Evolutionary conservation across 768 basidiomycete genomes (phyloP), one percentile per base, ranked within the genome.

Genomic region (Rhizopogon rudus): DNA sequence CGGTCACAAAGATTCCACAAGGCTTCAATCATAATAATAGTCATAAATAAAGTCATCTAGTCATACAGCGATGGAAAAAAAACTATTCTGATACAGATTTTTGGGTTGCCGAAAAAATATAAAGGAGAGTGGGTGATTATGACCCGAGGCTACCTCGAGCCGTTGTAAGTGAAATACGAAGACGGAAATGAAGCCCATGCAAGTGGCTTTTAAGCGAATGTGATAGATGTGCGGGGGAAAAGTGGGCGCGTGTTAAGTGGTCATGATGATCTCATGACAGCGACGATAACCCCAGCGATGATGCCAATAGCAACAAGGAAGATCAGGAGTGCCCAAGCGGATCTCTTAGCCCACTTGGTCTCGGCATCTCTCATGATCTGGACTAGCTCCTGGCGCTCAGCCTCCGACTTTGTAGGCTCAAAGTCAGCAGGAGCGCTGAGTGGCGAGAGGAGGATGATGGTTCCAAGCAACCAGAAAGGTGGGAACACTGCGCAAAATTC

Each of bases 381-480:
- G 35, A 76, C 55, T 9, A 75, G 51, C 29, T 66, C 61, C 44
- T 64, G 53, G 37, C 69, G 70, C 54, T 77, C 77, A 7, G 54
- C 57, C 39, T 65, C 66, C 2, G 75, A 66, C 55, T 77, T 79
- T 10, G 67, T 58, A 29, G 65, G 54, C 33, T 61, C 63, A 13
- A 68, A 59, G 4, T 61, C 51, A 2, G 40, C 55, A 2, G 77
- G 76, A 5, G 68, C 70, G 37, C 59, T 59, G n/a, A 79, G 69
- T 1, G 78, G 77, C 6, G 68, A 74, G 44, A 71, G 41, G 17
- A 79, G 62, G 44, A 80, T 72, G 60, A 70, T 51, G 7, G 69
- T 62, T 16, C 78, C 77, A 6, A 75, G 61, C 20, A 77, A 42
- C 79, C 80, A 81, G 56, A 79, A 73, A 14, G 71, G 73, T n/a